Base-by-base conservation (phyloP, 495 filamentous ascomycete genomes). In the Aspergillus nanangensis region DNA sequence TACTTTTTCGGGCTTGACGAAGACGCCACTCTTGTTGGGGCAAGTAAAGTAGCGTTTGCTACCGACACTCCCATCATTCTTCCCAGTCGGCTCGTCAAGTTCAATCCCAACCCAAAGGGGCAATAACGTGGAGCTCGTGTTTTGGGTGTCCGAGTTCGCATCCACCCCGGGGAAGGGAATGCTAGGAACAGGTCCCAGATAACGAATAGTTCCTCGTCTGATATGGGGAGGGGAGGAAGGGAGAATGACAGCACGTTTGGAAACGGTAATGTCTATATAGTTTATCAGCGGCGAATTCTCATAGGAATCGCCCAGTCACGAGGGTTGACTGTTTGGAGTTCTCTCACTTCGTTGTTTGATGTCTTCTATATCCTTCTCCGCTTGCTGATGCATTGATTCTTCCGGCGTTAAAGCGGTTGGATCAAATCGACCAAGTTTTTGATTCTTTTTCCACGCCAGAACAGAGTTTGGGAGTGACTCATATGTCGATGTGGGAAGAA, bases 351-450 rank as follows among this genome's bases (percentile, higher is more conserved):
- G 76, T 52, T 74, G 69, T 43, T 72, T 69, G 39, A 94, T 70
- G 58, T 94, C 88, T 27, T 66, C 68, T 43, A 74, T 70, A 47
- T 86, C 76, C 21, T 80, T 82, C 37, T 72, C 70, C 31, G 86
- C 74, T 60, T 87, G 89, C 46, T 83, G 78, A 44, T 81, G 74
- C 53, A 89, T 81, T 18, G 81, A 50, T 17, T 75, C 65, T 23
- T 65, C 64, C 2, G 71, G 76, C 46, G 70, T 77, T 15, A 86
- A 82, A 5, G 90, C 87, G 54, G 79, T 76, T 3, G 93, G 93
- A 60, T 96, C 90, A 67, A 98, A 98, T 22, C 93, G 90, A 29
- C 93, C 93, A 18, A 98, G 77, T 56, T 95, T 88, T 55, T 95
- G 82, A 17, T 81, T 76, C 66, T 86, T 88, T 72, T 98, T 98